These are phyloP conservation scores for Hagleromyces aurorensis DNA, from an alignment of 805 yeast species.

Conservation along the genomic window DNA sequence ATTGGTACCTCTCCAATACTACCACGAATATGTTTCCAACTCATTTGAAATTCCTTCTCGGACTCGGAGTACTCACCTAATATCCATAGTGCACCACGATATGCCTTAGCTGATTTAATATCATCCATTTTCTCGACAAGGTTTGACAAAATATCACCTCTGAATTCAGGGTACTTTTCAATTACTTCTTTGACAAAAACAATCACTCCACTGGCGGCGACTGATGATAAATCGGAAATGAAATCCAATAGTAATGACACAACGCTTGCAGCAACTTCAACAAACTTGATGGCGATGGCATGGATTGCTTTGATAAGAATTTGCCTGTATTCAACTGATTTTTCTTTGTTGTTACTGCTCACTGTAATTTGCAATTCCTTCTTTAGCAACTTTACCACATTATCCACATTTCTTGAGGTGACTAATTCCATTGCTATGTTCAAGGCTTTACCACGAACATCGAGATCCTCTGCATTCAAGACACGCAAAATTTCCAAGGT, in stretches of 20 bases:
- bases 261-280: constrained; percentile 85
- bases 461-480: constrained; percentile 80
- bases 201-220: constrained; percentile 84
- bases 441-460: constrained; percentile 82
- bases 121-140: constrained; percentile 54
- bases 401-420: constrained; percentile 85
- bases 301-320: constrained; percentile 82
- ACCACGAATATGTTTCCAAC: constrained; percentile 81
- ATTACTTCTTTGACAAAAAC: constrained; percentile 91
- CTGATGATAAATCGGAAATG: constrained; percentile 72
- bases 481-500: constrained; percentile 82
- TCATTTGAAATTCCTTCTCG: constrained; percentile 61
- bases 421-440: constrained; percentile 75
- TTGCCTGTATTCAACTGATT: constrained; percentile 80
- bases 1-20: constrained; percentile 91
- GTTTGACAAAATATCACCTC: constrained; percentile 54
- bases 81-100: constrained; percentile 92
- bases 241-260: constrained; percentile 83
- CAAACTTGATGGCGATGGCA: constrained; percentile 77
- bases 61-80: constrained; percentile 83
- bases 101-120: constrained; percentile 81
- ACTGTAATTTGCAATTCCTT: constrained; percentile 80
- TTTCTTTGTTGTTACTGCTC: constrained; percentile 60
- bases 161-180: constrained; percentile 79
- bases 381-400: constrained; percentile 83